Evolutionary conservation across 345 rosid species (phyloP), one percentile per base, ranked within the genome.

Genomic region (Ailanthus altissimus): DNA sequence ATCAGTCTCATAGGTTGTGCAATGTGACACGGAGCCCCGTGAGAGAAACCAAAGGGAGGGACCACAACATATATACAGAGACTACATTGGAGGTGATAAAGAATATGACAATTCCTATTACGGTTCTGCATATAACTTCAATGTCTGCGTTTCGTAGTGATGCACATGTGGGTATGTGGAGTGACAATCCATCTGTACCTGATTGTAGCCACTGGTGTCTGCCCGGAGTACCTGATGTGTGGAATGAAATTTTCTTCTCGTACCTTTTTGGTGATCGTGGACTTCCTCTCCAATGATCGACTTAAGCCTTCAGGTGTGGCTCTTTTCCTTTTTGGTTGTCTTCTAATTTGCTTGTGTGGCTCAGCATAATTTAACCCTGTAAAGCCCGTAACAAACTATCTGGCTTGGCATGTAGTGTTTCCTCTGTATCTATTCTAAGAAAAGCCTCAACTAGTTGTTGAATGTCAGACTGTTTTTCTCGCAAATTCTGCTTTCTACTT

Each of bases 131-230:
- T 72, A 79, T 94, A 81, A 92, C 97, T 53, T 81, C 94, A 40
- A 88, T 92, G 96, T 91, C 94, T 10, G 93, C 94, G 60, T 87
- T 83, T 79, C 81, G 94, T 71, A 91, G 93, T 18, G 98, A 91
- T 88, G 94, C 93, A 26, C 97, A 94, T 61, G 97, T 94, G 21
- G 98, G 98, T 77, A 70, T 63, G 54, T 94, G 96, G 94, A 89
- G 87, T 71, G 94, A 87, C 82, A 92, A 91, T 46, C 91, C 89
- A 4, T 61, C 81, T 53, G 73, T 85, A 69, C 88, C 96, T 38
- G 98, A 94, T 79, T 94, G 98, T 87, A 92, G 94, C 86, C 98
- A 92, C 82, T 94, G 98, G 98, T 94, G 98, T 82, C 79, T 94
- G 59, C 98, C 98, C 21, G 97, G 98, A 75, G 89, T 92, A 50